Conservation (phyloP, 2,329 filamentous ascomycete genomes). For the Malbranchea cinnamomea region DNA sequence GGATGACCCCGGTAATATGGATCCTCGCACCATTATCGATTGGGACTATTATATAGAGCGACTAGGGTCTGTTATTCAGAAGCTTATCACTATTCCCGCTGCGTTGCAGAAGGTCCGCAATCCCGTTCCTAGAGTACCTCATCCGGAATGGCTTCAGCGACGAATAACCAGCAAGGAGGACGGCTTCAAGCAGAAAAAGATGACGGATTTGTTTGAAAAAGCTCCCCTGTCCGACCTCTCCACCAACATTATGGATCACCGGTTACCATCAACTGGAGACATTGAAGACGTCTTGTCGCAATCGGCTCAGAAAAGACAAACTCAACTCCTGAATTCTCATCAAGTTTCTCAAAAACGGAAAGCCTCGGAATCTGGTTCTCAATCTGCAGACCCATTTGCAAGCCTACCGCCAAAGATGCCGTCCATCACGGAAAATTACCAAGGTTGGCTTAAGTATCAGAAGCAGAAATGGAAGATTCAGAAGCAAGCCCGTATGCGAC, state of each 20-base stretch:
- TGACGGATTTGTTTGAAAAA: conserved; percentile 73
- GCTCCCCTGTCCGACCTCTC: conserved; percentile 53
- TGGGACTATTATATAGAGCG: conserved; percentile 97
- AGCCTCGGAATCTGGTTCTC: conserved; percentile 48
- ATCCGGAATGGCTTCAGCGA: conserved; percentile 92
- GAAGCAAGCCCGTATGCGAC: conserved; percentile 69
- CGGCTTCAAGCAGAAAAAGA: conserved; percentile 95
- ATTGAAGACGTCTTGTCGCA: conserved; percentile 62
- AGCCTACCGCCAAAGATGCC: conserved; percentile 74
- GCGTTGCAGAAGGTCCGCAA: conserved; percentile 91
- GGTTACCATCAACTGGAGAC: conserved; percentile 44
- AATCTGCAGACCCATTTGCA: conserved; percentile 63
- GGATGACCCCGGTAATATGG: conserved; percentile 81
- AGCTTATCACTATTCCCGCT: conserved; percentile 95
- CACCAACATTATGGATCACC: conserved; percentile 46
- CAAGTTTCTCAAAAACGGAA: conserved; percentile 53
- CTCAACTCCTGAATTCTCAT: conserved; percentile 41
- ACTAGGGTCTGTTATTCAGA: conserved; percentile 93
- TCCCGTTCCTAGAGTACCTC: conserved; percentile 79
- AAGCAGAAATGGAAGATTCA: conserved; percentile 99
- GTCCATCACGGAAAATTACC: conserved; percentile 69
- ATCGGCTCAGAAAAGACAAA: conserved; percentile 51
- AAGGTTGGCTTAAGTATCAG: conserved; percentile 78
- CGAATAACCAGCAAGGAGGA: conserved; percentile 93
- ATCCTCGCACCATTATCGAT: conserved; percentile 77